These are phyloP conservation scores for Penicillium coffeae DNA, from an alignment of 495 filamentous ascomycete genomes.

Conservation along the genomic window DNA sequence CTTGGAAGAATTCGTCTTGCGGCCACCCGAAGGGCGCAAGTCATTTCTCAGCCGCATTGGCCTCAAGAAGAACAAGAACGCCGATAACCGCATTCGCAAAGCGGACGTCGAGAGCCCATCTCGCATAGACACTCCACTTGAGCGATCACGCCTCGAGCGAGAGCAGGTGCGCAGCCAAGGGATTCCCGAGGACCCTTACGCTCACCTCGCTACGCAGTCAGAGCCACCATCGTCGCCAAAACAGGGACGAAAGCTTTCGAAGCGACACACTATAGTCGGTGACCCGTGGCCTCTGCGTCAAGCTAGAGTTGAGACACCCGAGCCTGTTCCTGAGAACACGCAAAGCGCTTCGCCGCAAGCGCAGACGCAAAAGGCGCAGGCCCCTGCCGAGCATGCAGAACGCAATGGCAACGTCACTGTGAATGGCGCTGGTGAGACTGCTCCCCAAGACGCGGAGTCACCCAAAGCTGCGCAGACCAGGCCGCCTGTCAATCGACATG, in stretches of 20 bases:
- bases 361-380: conserved; percentile 10
- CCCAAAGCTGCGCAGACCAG: conserved; percentile 16
- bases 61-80: conserved; percentile 34
- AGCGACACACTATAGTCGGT: conserved; percentile 14
- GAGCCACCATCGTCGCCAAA: conserved; percentile 20
- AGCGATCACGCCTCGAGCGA: conserved; percentile 32
- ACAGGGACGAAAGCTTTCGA: conserved; percentile 27
- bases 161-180: conserved; percentile 20
- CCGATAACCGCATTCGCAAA: conserved; percentile 31
- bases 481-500: conserved; percentile 7
- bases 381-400: not conserved
- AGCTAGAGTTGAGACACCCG: conserved; percentile 8
- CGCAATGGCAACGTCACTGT: conserved; percentile 7
- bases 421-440: conserved; percentile 8
- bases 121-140: conserved; percentile 32
- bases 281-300: conserved; percentile 31
- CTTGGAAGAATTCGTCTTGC: conserved; percentile 36
- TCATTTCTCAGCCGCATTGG: conserved; percentile 41
- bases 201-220: conserved; percentile 15
- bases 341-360: conserved; percentile 8
- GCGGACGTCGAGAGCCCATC: conserved; percentile 25
- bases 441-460: conserved; percentile 11
- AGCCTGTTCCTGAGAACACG: conserved; percentile 12
- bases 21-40: conserved; percentile 33
- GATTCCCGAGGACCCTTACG: conserved; percentile 14